Evolutionary conservation across 805 yeast species (phyloP).

Genomic region (Ogataea polymorpha): DNA sequence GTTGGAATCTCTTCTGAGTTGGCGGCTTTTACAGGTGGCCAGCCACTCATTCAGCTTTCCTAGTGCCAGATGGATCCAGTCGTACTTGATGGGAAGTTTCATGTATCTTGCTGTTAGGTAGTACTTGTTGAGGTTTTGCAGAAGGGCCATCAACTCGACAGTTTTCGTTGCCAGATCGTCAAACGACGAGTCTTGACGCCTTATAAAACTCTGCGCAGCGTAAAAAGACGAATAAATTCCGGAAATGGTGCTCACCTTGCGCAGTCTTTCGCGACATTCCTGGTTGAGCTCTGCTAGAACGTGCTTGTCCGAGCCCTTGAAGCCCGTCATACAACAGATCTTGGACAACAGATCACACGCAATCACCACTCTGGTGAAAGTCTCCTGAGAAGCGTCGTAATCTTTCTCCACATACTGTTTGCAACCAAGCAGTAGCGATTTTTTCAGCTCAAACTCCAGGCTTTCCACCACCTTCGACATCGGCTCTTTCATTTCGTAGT

Average conservation of each 20-base stretch:
- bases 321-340: constrained; percentile 13
- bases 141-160: constrained; percentile 10
- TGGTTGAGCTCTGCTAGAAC: constrained; percentile 5
- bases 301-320: constrained; percentile 12
- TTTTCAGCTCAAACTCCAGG: constrained; percentile 11
- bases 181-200: constrained; percentile 2
- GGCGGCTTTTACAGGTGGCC: constrained; percentile 9
- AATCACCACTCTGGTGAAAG: constrained; percentile 4
- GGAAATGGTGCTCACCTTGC: constrained; percentile 4
- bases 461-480: constrained; percentile 10
- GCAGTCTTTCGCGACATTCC: constrained; percentile 3
- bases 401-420: constrained; percentile 5
- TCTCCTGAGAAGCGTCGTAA: constrained; percentile 3
- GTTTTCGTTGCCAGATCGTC: neutral
- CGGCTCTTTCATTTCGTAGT: constrained; percentile 2
- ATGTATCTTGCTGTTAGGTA: constrained; percentile 8
- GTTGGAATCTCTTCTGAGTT: constrained; percentile 4
- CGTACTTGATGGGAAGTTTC: constrained; percentile 11
- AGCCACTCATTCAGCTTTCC: constrained; percentile 19
- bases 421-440: constrained; percentile 7
- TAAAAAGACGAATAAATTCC: constrained; percentile 13
- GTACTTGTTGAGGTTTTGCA: constrained; percentile 14
- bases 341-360: constrained; percentile 12
- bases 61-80: constrained; percentile 13
- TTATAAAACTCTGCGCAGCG: constrained; percentile 6